These are phyloP conservation scores for Coemansia sp. DNA, from an alignment of 192 early-diverging fungal species.

Conservation along the genomic window DNA sequence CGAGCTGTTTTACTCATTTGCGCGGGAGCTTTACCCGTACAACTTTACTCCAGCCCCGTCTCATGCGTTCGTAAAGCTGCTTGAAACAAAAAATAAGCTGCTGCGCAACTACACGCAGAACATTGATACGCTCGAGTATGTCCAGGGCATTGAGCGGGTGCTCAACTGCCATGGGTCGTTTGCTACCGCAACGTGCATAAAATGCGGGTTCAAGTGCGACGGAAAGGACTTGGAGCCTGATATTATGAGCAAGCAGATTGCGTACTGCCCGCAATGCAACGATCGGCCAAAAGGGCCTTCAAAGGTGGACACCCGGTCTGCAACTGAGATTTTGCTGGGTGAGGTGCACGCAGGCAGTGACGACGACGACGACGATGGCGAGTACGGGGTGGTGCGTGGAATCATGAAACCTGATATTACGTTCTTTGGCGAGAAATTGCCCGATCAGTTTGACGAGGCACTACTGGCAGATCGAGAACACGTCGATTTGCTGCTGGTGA, in stretches of 20 bases:
- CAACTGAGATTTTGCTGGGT: background rate
- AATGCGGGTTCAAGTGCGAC: constrained; percentile 71
- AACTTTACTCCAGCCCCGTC: constrained; percentile 85
- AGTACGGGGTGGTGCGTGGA: constrained; percentile 48
- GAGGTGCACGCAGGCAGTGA: background rate
- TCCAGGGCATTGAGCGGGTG: constrained; percentile 76
- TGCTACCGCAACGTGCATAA: constrained; percentile 87
- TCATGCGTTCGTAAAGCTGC: constrained; percentile 84
- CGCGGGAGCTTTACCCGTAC: constrained; percentile 84
- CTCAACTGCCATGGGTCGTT: constrained; percentile 97
- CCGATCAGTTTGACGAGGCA: constrained; percentile 71
- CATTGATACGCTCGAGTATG: constrained; percentile 92
- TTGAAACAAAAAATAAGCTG: constrained; percentile 83
- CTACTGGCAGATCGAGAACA: constrained; percentile 71
- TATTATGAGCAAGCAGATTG: constrained; percentile 74
- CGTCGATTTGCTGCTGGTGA: constrained; percentile 89
- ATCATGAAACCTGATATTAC: constrained; percentile 97
- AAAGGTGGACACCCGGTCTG: background rate
- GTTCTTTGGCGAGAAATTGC: constrained; percentile 95
- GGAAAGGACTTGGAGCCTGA: constrained; percentile 79
- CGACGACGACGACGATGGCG: constrained; percentile 59
- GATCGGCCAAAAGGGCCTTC: constrained; percentile 10
- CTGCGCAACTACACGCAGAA: constrained; percentile 95
- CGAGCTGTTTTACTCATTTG: constrained; percentile 95
- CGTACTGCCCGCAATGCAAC: constrained; percentile 72